Conservation (phyloP, 257 asterid species). For the Capsicum baccatum region DNA sequence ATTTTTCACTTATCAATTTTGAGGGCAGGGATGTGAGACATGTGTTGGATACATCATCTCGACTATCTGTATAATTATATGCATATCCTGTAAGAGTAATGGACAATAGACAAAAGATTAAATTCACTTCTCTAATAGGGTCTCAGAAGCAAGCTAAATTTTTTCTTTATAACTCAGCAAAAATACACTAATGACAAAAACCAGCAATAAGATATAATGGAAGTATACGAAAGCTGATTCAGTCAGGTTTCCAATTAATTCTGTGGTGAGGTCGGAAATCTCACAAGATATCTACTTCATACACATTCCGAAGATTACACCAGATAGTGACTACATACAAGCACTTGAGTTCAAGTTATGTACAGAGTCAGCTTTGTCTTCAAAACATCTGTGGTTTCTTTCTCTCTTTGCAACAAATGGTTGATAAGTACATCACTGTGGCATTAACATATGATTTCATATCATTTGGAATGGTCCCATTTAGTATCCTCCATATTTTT, state of each 20-base stretch:
- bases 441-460: conserved; percentile 1
- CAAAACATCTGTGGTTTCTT: not conserved
- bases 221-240: not conserved
- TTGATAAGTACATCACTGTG: conserved; percentile 1
- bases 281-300: not conserved
- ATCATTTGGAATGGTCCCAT: not conserved
- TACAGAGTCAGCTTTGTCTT: conserved; percentile 7
- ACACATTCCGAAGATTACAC: not conserved
- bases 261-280: not conserved
- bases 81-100: not conserved
- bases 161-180: not conserved
- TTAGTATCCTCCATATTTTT: not conserved
- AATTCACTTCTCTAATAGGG: not conserved
- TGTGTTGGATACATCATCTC: not conserved
- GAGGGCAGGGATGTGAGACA: not conserved
- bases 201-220: not conserved
- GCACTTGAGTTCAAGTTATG: conserved; percentile 12
- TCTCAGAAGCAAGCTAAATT: not conserved
- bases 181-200: not conserved
- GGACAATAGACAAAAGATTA: not conserved
- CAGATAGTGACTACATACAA: not conserved
- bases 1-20: not conserved
- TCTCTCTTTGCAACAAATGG: not conserved
- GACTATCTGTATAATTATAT: not conserved
- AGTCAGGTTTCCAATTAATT: not conserved